A percentile compares a stretch with the other conserved stretches of the same genome.
Conservation (phyloP, 2,329 filamentous ascomycete genomes). For the Diaporthe sp. region DNA sequence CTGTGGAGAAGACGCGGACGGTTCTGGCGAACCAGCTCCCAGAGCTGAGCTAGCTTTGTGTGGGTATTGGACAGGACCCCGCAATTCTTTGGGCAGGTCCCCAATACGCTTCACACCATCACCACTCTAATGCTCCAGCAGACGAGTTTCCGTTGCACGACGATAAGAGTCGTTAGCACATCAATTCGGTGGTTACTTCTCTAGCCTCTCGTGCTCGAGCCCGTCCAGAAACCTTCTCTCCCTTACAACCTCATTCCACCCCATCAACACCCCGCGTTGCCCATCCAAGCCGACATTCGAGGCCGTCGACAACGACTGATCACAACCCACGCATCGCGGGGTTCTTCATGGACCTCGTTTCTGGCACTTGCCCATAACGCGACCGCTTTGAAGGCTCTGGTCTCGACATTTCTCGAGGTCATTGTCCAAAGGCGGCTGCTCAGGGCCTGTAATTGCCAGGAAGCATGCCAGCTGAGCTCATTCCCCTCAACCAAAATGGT, state of each 20-base stretch:
- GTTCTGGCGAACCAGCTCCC: conserved; percentile 34
- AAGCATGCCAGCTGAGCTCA: conserved; percentile 59
- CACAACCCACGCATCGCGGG: conserved; percentile 42
- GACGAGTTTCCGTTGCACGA: conserved; percentile 31
- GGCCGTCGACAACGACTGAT: conserved; percentile 31
- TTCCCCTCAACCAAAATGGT: conserved; percentile 60
- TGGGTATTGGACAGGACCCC: conserved; percentile 36
- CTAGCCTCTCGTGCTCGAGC: conserved; percentile 33
- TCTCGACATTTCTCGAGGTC: conserved; percentile 60
- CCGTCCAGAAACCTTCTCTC: conserved; percentile 1
- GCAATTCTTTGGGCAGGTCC: conserved; percentile 34
- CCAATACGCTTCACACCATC: conserved; percentile 35
- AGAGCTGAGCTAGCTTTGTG: conserved; percentile 32
- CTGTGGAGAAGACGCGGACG: conserved; percentile 26
- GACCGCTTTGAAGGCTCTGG: conserved; percentile 73
- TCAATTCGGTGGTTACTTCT: conserved; percentile 32
- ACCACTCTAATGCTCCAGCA: conserved; percentile 34
- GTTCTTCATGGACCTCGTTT: conserved; percentile 56
- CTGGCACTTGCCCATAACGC: conserved; percentile 62
- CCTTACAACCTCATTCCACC: conserved; percentile 26
- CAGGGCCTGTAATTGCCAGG: conserved; percentile 45
- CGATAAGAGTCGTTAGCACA: conserved; percentile 38
- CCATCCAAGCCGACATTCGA: conserved; percentile 14
- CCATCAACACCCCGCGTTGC: not conserved
- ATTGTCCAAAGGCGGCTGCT: conserved; percentile 61